Evolutionary conservation across 225 moss, liverwort and hornwort species (phyloP), one percentile per base, ranked within the genome.

Genomic region (Climacium dendroides): DNA sequence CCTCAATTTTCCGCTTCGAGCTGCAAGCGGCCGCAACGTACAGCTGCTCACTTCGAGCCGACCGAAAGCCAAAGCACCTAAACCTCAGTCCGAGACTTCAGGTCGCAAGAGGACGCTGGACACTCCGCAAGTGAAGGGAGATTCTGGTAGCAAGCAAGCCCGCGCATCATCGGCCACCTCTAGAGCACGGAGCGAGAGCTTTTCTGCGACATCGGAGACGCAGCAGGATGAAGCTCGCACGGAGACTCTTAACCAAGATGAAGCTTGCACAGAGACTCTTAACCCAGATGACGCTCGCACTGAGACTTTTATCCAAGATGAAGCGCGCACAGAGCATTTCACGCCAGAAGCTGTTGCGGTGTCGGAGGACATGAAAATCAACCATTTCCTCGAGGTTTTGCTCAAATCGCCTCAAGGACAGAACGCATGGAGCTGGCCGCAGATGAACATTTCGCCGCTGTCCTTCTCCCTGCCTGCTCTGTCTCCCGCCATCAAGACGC

Each of bases 1-100:
- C 23, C 90, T 94, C 17, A 94, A 94, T 34, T 94, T 94, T 37
- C 94, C 94, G n/a, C 90, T 92, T 24, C 88, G 92, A 43, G 94
- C 94, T 41, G 93, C 90, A 17, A 90, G 90, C 54, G 91, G 93
- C 19, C 89, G 88, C 58, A 91, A 93, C 85, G 93, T 92, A 23
- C 89, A 89, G 88, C 82, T 94, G 59, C 78, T 82, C 67, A 90
- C 90, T 30, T 88, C 88, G 23, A 89, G 86, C 73, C 58, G 81
- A 35, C 84, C 86, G 2, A 93, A 89, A 84, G 74, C 50, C 19
- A 93, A 88, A 80, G 82, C 89, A 23, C 66, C 90, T 4, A 92
- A 88, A 79, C 30, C 78, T 32, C 84, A 71, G 52, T 26, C 78
- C 39, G 88, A 84, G 88, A 53, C 69, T 61, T 79, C 85, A 19